phyloP scores from a whole-genome alignment of 2,329 filamentous ascomycete genomes.

The Sporothrix humicola region DNA sequence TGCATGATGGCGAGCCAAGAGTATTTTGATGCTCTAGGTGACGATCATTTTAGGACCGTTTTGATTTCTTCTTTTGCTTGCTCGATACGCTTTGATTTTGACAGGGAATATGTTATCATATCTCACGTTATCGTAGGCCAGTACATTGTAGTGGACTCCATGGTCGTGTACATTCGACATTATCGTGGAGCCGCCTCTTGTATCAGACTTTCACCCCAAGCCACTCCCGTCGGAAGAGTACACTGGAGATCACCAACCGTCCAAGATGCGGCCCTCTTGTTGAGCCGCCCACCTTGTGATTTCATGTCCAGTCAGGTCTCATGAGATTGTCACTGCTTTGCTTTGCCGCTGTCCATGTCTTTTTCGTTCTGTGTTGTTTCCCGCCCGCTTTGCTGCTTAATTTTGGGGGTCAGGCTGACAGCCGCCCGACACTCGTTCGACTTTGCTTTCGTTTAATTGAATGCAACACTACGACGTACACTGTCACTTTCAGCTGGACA shows the following conservation, averaged over 20 bases:
- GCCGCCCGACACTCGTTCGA: not conserved
- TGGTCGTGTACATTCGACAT: too few species aligned
- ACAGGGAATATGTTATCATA: not conserved
- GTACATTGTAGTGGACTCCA: too few species aligned
- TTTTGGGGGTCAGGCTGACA: not conserved
- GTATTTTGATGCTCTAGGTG: not conserved
- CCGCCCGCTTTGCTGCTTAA: slow-evolving; percentile 4
- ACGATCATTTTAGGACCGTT: slow-evolving; percentile 4
- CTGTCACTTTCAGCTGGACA: slow-evolving; percentile 17
- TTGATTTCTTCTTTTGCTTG: not conserved
- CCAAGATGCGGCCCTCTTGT: not conserved
- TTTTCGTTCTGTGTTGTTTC: not conserved
- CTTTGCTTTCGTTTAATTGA: slow-evolving; percentile 1
- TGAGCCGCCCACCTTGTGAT: not conserved
- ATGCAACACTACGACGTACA: too few species aligned
- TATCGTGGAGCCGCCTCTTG: too few species aligned
- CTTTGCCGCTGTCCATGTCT: not conserved
- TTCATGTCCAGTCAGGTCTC: not conserved
- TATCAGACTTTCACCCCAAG: not conserved
- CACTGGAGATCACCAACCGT: not conserved
- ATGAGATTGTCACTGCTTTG: not conserved
- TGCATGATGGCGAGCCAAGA: not conserved
- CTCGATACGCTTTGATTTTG: not conserved
- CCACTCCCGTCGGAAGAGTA: not conserved
- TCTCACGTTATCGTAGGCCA: not conserved